Base-by-base conservation (phyloP, 2,329 filamentous ascomycete species). In the Metarhizium anisopliae region DNA sequence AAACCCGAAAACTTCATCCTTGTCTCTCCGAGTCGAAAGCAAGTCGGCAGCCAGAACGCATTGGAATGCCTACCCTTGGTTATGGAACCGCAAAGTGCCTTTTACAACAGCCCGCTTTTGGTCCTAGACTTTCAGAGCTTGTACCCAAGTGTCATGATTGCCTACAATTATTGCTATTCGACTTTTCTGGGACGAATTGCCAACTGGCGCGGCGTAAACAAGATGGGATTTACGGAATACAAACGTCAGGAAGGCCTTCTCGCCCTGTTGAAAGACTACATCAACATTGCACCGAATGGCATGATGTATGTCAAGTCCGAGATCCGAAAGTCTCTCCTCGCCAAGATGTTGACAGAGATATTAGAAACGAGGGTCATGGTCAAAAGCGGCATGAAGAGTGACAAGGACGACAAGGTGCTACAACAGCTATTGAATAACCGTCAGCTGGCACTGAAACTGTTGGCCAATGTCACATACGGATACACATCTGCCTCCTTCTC, bases 141-240 rank as follows among this genome's bases (percentile, higher is more conserved):
- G 51, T 99, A 99, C 62, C 94, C 94, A 0, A 96, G 92, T 70
- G 86, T 97, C 58, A 96, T 99, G 91, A 97, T 99, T 66, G 94
- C 94, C 0, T 97, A 99, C 75, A 99, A 99, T 66, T 94, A 96
- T 67, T 99, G 94, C 73, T 99, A 99, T 67, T 97, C 94, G 0
- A 99, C 94, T 0, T 99, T 92, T 63, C 78, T 97, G 0, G 94
- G 94, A 0, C 84, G 94, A 35, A 85, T 96, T 43, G 82, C 85
- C 32, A 83, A 85, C 62, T 96, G 93, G 93, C 84, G 90, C n/a
- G 92, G 91, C 2, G 84, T 82, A 35, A 92, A 90, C 74, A 96
- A 97, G 72, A 90, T 99, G 87, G 94, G 94, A 0, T 96, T 97
- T 67, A 84, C 85, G 32, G 87, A 96, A 59, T 97, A 95, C 71